These are phyloP conservation scores for Trichoderma asperellum DNA, from an alignment of 2,329 filamentous ascomycete genomes.

Conservation along the genomic window DNA sequence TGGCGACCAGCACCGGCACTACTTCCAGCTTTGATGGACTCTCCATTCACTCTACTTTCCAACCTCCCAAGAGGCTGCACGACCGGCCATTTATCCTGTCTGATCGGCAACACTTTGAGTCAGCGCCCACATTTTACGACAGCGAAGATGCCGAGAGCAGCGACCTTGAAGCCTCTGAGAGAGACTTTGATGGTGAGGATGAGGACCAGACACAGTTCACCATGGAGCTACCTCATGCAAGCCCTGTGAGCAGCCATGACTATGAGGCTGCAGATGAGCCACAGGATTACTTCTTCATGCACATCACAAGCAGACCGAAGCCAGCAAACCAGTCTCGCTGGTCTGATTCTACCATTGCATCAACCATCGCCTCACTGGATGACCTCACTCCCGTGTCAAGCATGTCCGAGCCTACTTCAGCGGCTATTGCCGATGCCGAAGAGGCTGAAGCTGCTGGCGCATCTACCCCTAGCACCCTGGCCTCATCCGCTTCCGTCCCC, in stretches of 20 bases:
- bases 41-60: conserved; percentile 41
- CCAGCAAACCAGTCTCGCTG: conserved; percentile 45
- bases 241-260: conserved; percentile 35
- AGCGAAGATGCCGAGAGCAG: conserved; percentile 36
- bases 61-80: conserved; percentile 43
- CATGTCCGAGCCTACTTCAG: conserved; percentile 11
- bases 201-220: conserved; percentile 30
- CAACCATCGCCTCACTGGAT: conserved; percentile 42
- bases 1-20: conserved; percentile 36
- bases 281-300: conserved; percentile 43
- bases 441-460: conserved; percentile 34
- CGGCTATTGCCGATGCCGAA: conserved; percentile 34
- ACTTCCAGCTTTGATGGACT: conserved; percentile 42
- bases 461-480: conserved; percentile 37
- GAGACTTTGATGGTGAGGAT: conserved; percentile 28
- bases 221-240: conserved; percentile 40
- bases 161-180: conserved; percentile 35
- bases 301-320: conserved; percentile 34
- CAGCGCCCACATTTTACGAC: conserved; percentile 38
- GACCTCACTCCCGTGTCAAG: conserved; percentile 29
- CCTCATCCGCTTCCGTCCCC: conserved; percentile 39
- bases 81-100: conserved; percentile 42
- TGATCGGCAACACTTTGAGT: conserved; percentile 32
- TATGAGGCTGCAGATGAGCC: conserved; percentile 35
- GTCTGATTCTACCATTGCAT: conserved; percentile 49